Evolutionary conservation across 2,329 filamentous ascomycete species (phyloP), one percentile per base, ranked within the genome.

Genomic region (Rhynchosporium secalis): DNA sequence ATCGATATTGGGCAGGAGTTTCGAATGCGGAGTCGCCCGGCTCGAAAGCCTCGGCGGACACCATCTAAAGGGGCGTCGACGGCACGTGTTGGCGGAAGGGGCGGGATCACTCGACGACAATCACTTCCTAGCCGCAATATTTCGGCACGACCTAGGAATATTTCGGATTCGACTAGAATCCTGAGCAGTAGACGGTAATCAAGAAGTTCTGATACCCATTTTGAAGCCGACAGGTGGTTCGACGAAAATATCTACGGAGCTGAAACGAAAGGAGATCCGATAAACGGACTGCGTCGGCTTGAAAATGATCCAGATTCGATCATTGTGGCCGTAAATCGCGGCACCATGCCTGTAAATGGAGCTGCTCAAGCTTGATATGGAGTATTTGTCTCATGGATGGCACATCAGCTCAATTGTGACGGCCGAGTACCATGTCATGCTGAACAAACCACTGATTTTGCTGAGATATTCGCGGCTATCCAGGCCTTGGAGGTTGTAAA

Each of bases 171-270:
- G 28, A 33, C 29, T n/a, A 45, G 52, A 29, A 56, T 29, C 4
- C n/a, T 12, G 28, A 56, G 38, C n/a, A 45, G 12, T 33, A 43
- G 38, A 33, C 28, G 29, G 3, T 46, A 40, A 26, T 40, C 36
- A 26, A 38, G 40, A 26, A 47, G 20, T 29, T 31, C 48, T 28
- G 33, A 33, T 12, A 15, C 57, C 6, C 31, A 12, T 28, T 36
- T 56, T 10, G 47, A 33, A 9, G 38, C 73, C 73, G 85, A 31
- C 83, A 86, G 74, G 86, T 86, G 73, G 5, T 67, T 65, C 13
- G 59, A 64, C 33, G 33, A 20, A 2, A 38, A 57, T n/a, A 28
- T 38, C 20, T 55, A 64, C 28, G 65, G 63, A 15, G 9, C 54
- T 10, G 45, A 41, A 33, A 56, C 40, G 5, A 15, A 58, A 9